These are phyloP conservation scores for Syzygium grande DNA, from an alignment of 345 rosid species.

Conservation along the genomic window DNA sequence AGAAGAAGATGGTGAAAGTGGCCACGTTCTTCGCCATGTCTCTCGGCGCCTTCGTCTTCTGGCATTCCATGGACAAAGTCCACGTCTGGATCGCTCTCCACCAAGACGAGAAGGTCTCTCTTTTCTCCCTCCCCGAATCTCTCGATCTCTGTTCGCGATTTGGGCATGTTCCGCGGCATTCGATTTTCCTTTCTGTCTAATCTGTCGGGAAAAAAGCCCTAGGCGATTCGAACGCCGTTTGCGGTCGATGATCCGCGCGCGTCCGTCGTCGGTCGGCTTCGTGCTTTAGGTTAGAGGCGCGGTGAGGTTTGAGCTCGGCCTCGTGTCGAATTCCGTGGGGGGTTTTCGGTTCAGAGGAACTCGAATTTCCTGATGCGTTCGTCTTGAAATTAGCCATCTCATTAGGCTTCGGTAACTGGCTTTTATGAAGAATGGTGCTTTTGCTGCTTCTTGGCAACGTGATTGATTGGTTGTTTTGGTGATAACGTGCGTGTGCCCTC, in stretches of 20 bases:
- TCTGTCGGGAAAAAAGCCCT: not conserved
- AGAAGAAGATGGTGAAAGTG: slow-evolving; percentile 55
- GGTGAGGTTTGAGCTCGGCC: not conserved
- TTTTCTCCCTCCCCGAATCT: not conserved
- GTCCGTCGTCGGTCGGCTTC: not conserved
- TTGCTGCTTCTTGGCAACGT: not conserved
- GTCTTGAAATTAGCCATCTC: not conserved
- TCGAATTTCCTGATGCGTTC: not conserved
- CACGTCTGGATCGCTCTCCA: slow-evolving; percentile 87
- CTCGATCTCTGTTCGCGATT: not conserved
- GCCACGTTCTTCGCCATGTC: slow-evolving; percentile 64
- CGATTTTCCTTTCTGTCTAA: not conserved
- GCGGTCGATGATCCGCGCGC: not conserved
- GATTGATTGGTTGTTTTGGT: not conserved
- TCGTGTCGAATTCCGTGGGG: not conserved
- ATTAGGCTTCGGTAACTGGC: not conserved
- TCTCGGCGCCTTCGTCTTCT: slow-evolving; percentile 73
- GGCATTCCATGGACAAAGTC: slow-evolving; percentile 85
- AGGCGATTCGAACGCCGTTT: not conserved
- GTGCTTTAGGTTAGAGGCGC: not conserved
- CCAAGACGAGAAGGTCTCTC: slow-evolving; percentile 14
- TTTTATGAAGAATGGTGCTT: not conserved
- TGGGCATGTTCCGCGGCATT: not conserved
- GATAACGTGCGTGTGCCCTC: not conserved
- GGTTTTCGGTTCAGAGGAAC: not conserved